These are phyloP conservation scores for Posidonia australis DNA, from an alignment of 106 monocot genomes.

Conservation along the genomic window DNA sequence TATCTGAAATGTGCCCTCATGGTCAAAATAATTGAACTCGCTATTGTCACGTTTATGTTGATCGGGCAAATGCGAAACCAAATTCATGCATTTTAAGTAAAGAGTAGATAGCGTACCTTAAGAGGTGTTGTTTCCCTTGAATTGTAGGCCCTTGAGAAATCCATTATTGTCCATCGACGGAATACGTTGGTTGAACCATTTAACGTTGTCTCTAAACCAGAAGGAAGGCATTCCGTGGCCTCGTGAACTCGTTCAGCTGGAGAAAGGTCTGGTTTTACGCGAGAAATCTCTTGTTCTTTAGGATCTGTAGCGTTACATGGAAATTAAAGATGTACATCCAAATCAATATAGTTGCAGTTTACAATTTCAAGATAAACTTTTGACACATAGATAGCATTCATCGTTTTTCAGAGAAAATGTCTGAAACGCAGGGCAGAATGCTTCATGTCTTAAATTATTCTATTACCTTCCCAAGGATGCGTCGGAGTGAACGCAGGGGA, in stretches of 20 bases:
- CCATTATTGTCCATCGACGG: slow-evolving; percentile 57
- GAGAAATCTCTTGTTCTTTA: slow-evolving; percentile 46
- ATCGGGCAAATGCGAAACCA: no score
- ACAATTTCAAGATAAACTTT: no score
- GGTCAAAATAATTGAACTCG: no score
- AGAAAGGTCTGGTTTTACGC: slow-evolving; percentile 29
- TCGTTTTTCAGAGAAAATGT: neutral
- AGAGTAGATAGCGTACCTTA: slow-evolving; percentile 23
- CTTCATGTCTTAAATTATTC: neutral
- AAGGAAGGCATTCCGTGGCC: slow-evolving; percentile 43
- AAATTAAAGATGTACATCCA: neutral
- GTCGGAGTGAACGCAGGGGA: slow-evolving; percentile 54
- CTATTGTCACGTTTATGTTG: no score
- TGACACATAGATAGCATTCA: no score
- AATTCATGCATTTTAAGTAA: no score
- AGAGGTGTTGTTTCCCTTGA: slow-evolving; percentile 60
- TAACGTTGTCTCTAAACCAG: slow-evolving; percentile 10
- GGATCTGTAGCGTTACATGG: slow-evolving; percentile 26
- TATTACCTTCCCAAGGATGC: slow-evolving; percentile 46
- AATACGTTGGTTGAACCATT: slow-evolving; percentile 10
- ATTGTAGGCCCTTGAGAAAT: slow-evolving; percentile 58
- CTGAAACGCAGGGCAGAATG: neutral
- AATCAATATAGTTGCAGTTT: no score
- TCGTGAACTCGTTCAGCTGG: slow-evolving; percentile 48
- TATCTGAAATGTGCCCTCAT: neutral